A percentile compares a stretch with the other conserved stretches of the same genome.
Evolutionary conservation across 345 rosid species (phyloP).

Genomic region (Camelina neglecta): DNA sequence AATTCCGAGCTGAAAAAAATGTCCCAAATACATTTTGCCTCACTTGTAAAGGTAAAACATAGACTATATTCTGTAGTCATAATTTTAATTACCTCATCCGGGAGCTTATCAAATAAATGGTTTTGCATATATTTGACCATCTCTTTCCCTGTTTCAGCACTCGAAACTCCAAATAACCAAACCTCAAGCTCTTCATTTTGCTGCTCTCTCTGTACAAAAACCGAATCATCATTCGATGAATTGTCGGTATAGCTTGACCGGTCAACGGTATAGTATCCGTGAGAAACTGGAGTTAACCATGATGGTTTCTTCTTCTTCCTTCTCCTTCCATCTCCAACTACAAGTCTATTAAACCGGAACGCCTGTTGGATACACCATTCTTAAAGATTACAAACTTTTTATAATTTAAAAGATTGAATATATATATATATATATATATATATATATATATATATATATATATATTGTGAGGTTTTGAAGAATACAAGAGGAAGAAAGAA

Average conservation of each 20-base stretch:
- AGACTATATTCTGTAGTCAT: background rate
- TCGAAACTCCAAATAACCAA: slow-evolving; percentile 72
- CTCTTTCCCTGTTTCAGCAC: slow-evolving; percentile 54
- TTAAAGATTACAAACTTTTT: background rate
- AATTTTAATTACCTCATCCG: slow-evolving; percentile 51
- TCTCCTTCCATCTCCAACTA: slow-evolving; percentile 38
- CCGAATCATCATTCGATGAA: slow-evolving; percentile 44
- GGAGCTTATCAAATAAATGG: slow-evolving; percentile 58
- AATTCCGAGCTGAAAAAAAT: slow-evolving; percentile 51
- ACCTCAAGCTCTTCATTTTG: slow-evolving; percentile 60
- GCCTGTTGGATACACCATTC: slow-evolving; percentile 46
- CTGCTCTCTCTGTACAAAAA: slow-evolving; percentile 70
- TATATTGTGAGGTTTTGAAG: background rate
- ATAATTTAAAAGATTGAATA: background rate
- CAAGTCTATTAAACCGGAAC: slow-evolving; percentile 51
- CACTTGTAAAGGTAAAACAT: background rate
- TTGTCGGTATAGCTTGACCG: slow-evolving; percentile 37
- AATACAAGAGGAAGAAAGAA: background rate
- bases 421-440: too few species aligned
- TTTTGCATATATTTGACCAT: slow-evolving; percentile 61
- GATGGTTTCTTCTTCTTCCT: slow-evolving; percentile 56
- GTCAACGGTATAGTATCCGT: slow-evolving; percentile 64
- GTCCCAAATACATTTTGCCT: background rate
- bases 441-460: too few species aligned
- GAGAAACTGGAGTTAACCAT: slow-evolving; percentile 68